Conservation (phyloP, 805 yeast genomes). For the Saturnispora ahearnii region DNA sequence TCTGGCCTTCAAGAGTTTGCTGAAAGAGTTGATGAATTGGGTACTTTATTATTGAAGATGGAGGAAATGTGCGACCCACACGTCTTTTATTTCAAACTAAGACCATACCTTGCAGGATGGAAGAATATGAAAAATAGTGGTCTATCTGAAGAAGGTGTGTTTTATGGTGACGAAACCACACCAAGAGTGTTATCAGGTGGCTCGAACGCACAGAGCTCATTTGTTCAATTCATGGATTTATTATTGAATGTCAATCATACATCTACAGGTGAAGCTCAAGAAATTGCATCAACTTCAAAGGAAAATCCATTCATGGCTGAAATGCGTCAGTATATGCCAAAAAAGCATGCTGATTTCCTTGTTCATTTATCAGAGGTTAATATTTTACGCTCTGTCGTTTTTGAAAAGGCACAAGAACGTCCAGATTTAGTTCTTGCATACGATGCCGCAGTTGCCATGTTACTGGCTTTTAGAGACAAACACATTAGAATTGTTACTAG, state of each 20-base stretch:
- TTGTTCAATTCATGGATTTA: conserved; percentile 80
- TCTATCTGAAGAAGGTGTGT: conserved; percentile 54
- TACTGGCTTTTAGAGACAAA: conserved; percentile 81
- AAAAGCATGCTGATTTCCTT: conserved; percentile 69
- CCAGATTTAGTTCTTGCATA: conserved; percentile 62
- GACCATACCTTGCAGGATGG: conserved; percentile 95
- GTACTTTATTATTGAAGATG: conserved; percentile 67
- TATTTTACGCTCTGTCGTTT: conserved; percentile 57
- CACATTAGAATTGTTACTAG: conserved; percentile 90
- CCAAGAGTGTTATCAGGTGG: conserved; percentile 74
- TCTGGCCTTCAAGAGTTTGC: conserved; percentile 55
- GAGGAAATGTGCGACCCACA: conserved; percentile 95
- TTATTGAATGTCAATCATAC: conserved; percentile 67
- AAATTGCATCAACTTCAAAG: conserved; percentile 9
- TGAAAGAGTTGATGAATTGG: conserved; percentile 63
- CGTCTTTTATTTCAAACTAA: conserved; percentile 71
- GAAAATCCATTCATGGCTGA: conserved; percentile 56
- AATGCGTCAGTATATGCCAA: conserved; percentile 89
- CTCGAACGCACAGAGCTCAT: conserved; percentile 86
- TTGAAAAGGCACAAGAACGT: conserved; percentile 28
- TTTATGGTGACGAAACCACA: conserved; percentile 55
- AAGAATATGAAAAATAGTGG: conserved; percentile 85
- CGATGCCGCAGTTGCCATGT: conserved; percentile 84
- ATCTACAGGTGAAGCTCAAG: conserved; percentile 47
- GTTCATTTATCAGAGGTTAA: conserved; percentile 48